Evolutionary conservation across 495 filamentous ascomycete species (phyloP).

Genomic region (Durotheca rogersii): DNA sequence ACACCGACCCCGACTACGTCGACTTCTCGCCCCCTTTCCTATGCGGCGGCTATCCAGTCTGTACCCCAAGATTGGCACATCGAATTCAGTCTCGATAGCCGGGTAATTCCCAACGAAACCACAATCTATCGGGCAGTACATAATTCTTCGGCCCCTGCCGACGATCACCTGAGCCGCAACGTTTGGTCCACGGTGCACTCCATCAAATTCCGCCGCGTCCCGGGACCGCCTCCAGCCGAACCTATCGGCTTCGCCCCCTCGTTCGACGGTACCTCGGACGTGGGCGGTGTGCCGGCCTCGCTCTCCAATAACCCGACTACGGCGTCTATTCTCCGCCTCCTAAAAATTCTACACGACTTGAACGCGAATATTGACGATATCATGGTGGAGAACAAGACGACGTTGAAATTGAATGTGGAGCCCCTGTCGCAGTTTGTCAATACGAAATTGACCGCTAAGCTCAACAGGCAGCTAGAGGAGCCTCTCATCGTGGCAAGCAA

Average conservation of each 20-base stretch:
- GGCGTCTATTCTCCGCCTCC: constrained; percentile 80
- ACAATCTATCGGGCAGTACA: constrained; percentile 97
- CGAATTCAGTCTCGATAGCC: constrained; percentile 86
- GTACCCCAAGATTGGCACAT: constrained; percentile 96
- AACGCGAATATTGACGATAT: constrained; percentile 96
- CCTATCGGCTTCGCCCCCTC: constrained; percentile 62
- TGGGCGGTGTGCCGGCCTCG: constrained; percentile 69
- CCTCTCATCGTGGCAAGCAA: constrained; percentile 98
- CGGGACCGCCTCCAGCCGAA: constrained; percentile 85
- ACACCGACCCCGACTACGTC: constrained; percentile 52
- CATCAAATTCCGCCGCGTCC: constrained; percentile 85
- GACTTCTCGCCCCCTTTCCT: constrained; percentile 63
- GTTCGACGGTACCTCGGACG: constrained; percentile 43
- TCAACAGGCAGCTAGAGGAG: constrained; percentile 96
- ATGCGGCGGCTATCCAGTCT: constrained; percentile 76
- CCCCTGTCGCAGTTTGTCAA: constrained; percentile 96
- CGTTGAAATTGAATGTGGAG: constrained; percentile 69
- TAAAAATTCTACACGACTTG: constrained; percentile 89
- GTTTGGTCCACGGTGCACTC: constrained; percentile 89
- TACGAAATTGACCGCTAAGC: constrained; percentile 97
- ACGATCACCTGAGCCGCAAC: constrained; percentile 68
- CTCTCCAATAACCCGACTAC: constrained; percentile 80
- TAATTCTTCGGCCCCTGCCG: constrained; percentile 61
- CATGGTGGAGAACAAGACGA: constrained; percentile 79
- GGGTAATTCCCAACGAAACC: constrained; percentile 83